These are phyloP conservation scores for Laburnicola sp. DNA, from an alignment of 2,329 filamentous ascomycete species.

Conservation along the genomic window DNA sequence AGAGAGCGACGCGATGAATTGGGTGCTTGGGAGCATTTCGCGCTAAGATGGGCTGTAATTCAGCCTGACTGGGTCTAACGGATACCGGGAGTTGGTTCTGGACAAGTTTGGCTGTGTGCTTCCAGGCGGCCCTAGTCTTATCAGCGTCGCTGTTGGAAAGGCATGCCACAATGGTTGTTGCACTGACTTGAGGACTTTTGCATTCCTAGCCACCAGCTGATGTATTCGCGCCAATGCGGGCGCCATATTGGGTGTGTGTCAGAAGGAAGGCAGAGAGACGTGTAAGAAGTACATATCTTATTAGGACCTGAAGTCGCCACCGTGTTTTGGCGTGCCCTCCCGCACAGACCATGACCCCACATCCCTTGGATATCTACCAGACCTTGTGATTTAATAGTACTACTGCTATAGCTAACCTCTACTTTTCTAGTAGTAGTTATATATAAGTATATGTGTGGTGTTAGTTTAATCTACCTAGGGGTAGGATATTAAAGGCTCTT, in stretches of 20 bases:
- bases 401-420: no score
- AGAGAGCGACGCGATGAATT: slow-evolving; percentile 62
- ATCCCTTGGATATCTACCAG: no score
- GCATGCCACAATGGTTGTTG: neutral
- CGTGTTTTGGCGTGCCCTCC: no score
- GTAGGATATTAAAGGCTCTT: no score
- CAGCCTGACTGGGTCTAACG: slow-evolving; percentile 48
- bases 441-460: no score
- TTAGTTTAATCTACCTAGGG: no score
- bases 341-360: no score
- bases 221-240: slow-evolving; percentile 44
- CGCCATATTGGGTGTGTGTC: slow-evolving; percentile 39
- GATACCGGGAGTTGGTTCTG: slow-evolving; percentile 50
- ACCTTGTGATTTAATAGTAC: no score
- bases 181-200: slow-evolving; percentile 47
- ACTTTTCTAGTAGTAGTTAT: no score
- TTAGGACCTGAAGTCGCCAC: no score
- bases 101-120: slow-evolving; percentile 51
- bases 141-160: slow-evolving; percentile 15
- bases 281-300: slow-evolving; percentile 17
- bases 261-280: slow-evolving; percentile 13
- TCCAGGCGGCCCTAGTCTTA: slow-evolving; percentile 50
- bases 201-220: slow-evolving; percentile 47
- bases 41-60: slow-evolving; percentile 63
- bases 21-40: slow-evolving; percentile 61